A percentile compares a stretch with the other conserved stretches of the same genome.
Conservation (phyloP, 2,329 filamentous ascomycete genomes). For the Ophiostoma ips region DNA sequence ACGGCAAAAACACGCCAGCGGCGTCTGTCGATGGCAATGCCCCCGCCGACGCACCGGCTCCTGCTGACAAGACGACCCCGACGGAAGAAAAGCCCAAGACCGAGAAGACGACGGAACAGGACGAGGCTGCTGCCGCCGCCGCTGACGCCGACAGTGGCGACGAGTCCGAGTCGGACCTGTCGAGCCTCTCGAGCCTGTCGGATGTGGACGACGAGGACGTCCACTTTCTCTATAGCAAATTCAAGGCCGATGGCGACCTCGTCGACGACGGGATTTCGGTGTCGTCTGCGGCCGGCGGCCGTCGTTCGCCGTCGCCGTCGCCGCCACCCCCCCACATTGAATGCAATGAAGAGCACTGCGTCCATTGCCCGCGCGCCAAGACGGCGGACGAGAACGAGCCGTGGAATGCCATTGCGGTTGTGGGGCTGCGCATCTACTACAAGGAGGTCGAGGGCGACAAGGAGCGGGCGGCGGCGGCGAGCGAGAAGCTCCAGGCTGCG, state of each 20-base stretch:
- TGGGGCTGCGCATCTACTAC: slow-evolving; percentile 46
- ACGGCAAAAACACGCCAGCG: background rate
- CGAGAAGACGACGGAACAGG: background rate
- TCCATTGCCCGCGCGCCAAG: background rate
- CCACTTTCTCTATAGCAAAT: slow-evolving; percentile 15
- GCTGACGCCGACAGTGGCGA: background rate
- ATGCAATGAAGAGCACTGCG: background rate
- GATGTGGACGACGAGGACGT: slow-evolving; percentile 19
- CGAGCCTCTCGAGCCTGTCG: slow-evolving; percentile 16
- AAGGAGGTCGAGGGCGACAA: slow-evolving; percentile 19
- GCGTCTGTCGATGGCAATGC: no score
- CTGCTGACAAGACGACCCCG: background rate
- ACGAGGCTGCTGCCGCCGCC: background rate
- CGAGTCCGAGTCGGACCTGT: slow-evolving; percentile 13
- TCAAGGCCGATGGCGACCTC: slow-evolving; percentile 1
- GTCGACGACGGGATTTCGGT: no score
- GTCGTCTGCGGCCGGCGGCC: no score
- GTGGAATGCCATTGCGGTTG: slow-evolving; percentile 49
- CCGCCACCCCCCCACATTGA: background rate
- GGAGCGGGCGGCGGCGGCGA: background rate
- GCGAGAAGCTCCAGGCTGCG: background rate
- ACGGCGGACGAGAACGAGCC: slow-evolving; percentile 24
- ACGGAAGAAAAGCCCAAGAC: no score
- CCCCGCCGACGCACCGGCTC: no score
- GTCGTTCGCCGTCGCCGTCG: no score